Percentiles rank a stretch among this genome's conserved stretches.
phyloP scores from a whole-genome alignment of 345 rosid species.

The Brassica cretica region DNA sequence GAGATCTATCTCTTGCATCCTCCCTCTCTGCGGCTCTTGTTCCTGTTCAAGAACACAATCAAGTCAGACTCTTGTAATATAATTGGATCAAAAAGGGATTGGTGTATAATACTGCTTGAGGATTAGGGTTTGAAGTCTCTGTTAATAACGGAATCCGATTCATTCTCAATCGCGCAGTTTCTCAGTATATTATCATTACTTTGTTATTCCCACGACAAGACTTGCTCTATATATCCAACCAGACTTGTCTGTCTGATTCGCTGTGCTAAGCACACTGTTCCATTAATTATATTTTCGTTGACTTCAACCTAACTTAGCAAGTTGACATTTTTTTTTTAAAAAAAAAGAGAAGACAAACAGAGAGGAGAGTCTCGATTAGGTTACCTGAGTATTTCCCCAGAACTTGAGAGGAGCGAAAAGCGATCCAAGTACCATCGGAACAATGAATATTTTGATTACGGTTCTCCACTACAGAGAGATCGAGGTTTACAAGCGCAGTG shows the following conservation, averaged over 20 bases:
- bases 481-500: background rate
- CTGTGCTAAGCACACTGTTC: conserved; percentile 13
- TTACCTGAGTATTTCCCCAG: conserved; percentile 44
- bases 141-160: conserved; percentile 29
- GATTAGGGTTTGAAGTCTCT: background rate
- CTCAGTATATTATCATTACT: background rate
- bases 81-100: too few species aligned
- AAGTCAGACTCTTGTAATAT: too few species aligned
- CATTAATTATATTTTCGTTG: conserved; percentile 33
- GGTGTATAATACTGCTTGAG: conserved; percentile 4
- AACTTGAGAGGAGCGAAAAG: conserved; percentile 29
- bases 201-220: background rate
- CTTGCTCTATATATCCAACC: conserved; percentile 1
- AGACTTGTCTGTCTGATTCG: conserved; percentile 2
- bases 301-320: conserved; percentile 12
- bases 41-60: background rate
- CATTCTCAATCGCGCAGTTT: conserved; percentile 9
- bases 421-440: conserved; percentile 37
- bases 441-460: background rate
- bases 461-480: conserved; percentile 1
- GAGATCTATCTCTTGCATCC: conserved; percentile 51
- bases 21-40: conserved; percentile 34
- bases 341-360: background rate
- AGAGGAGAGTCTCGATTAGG: background rate
- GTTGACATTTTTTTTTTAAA: background rate